Evolutionary conservation across 176 grass and related monocot genomes (phyloP).

Genomic region (Typha latifolia): DNA sequence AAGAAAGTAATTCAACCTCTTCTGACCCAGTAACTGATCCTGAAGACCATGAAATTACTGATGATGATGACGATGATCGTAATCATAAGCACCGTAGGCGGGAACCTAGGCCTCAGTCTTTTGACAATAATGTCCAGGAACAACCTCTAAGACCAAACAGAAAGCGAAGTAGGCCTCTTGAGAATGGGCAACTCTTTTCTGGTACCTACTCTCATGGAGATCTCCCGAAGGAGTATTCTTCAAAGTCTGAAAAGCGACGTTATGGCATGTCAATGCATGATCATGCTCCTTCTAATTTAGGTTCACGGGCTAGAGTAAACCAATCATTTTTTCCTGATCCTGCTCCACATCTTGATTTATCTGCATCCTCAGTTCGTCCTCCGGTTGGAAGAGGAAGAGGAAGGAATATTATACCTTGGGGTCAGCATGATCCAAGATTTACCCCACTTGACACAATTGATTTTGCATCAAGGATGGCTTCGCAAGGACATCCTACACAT

Average conservation of each 20-base stretch:
- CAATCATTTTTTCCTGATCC: slow-evolving; percentile 36
- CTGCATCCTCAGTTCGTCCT: slow-evolving; percentile 29
- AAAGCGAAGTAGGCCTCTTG: slow-evolving; percentile 43
- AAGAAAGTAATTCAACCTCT: slow-evolving; percentile 54
- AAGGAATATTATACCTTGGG: slow-evolving; percentile 46
- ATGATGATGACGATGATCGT: slow-evolving; percentile 83
- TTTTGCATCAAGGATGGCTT: slow-evolving; percentile 65
- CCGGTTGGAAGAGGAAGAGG: slow-evolving; percentile 66
- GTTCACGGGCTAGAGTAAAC: slow-evolving; percentile 24
- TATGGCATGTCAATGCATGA: slow-evolving; percentile 23
- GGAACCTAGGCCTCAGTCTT: slow-evolving; percentile 48
- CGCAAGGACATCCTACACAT: slow-evolving; percentile 55
- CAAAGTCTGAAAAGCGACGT: slow-evolving; percentile 52
- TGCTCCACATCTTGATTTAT: slow-evolving; percentile 21
- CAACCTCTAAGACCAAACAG: slow-evolving; percentile 31
- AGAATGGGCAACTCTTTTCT: slow-evolving; percentile 29
- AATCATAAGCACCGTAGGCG: slow-evolving; percentile 88
- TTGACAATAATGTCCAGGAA: slow-evolving; percentile 47
- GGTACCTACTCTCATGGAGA: slow-evolving; percentile 31
- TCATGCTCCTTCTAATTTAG: slow-evolving; percentile 16
- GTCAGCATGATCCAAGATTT: slow-evolving; percentile 67
- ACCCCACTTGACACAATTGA: slow-evolving; percentile 63
- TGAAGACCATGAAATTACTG: slow-evolving; percentile 55
- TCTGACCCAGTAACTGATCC: slow-evolving; percentile 60
- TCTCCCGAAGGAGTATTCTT: slow-evolving; percentile 36